Evolutionary conservation across 164 flowering plant species (phyloP).

Genomic region (Taxillus chinensis): DNA sequence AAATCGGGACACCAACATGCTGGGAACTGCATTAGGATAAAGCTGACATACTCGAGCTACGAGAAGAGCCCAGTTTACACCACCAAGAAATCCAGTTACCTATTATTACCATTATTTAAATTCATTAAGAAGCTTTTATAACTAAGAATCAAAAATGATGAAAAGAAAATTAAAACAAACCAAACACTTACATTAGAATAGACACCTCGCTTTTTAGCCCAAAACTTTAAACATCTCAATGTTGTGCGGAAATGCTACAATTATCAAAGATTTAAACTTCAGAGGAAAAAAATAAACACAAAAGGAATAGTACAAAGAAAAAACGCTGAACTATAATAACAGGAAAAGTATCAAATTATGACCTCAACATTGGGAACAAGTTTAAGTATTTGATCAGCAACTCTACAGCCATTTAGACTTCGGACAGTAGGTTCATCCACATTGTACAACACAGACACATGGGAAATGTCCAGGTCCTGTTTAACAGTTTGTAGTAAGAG

Average conservation of each 20-base stretch:
- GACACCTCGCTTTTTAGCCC: slow-evolving; percentile 95
- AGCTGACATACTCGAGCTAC: slow-evolving; percentile 94
- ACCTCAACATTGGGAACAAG: slow-evolving; percentile 73
- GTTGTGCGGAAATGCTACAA: slow-evolving; percentile 77
- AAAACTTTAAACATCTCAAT: slow-evolving; percentile 74
- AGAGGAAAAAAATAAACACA: background rate
- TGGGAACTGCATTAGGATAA: slow-evolving; percentile 88
- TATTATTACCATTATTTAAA: slow-evolving; percentile 10
- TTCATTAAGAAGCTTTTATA: background rate
- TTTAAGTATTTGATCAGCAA: slow-evolving; percentile 71
- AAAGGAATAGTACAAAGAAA: background rate
- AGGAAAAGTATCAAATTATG: background rate
- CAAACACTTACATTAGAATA: slow-evolving; percentile 81
- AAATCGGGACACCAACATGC: slow-evolving; percentile 87
- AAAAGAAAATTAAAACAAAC: background rate
- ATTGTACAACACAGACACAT: slow-evolving; percentile 31
- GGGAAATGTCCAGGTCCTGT: slow-evolving; percentile 58
- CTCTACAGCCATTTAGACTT: slow-evolving; percentile 70
- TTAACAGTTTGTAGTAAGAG: background rate
- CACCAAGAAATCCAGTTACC: slow-evolving; percentile 99
- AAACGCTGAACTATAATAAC: too few relatives aligned
- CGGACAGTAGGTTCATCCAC: slow-evolving; percentile 44
- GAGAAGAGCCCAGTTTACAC: slow-evolving; percentile 95
- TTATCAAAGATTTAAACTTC: background rate
- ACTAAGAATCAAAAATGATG: background rate